Evolutionary conservation across 2,329 filamentous ascomycete species (phyloP), one percentile per base, ranked within the genome.

Genomic region (Chaetomium sp.): DNA sequence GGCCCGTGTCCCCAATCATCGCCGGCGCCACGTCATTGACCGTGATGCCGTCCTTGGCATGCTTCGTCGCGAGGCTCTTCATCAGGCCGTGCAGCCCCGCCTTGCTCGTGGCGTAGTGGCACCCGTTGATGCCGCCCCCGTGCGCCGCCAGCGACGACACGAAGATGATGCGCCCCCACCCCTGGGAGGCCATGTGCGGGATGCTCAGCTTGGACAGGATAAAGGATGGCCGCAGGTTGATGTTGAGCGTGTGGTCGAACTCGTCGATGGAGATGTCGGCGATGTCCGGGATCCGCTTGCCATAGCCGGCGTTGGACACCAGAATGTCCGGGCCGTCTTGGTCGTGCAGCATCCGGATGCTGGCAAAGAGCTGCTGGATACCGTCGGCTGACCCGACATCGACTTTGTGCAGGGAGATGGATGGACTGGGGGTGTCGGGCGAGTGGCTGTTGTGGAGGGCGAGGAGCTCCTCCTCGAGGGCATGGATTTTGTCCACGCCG

Each of bases 1-100:
- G 85, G 1, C 84, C 84, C 2, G 84, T 87, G 25, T 84, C 82
- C 4, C 85, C 86, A 68, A 90, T 89, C 85, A 90, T 89, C 2
- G 87, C 87, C 0, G 87, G 87, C 3, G 86, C 85, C n/a, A 90
- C 85, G 67, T 89, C 86, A 65, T 90, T 89, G 63, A 89, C 85
- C 16, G 86, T 87, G 69, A 90, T 87, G 35, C 86, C 86, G 69
- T 80, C 81, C 62, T 82, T 79, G 1, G 85, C 87, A 25, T 89
- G 80, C 54, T 85, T 84, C 0, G 79, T 81, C 0, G 86, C 81
- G 33, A 90, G 78, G 67, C 88, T 89, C 72, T 82, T 85, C 83
- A 88, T 88, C 83, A 89, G 85, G 2, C 84, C 84, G 4, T 83
- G 85, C 66, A 90, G 73, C 2, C 86, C 87, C 8, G 83, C 86